Percentiles rank a stretch among this genome's conserved stretches.
Evolutionary conservation across 441 rosid species (phyloP).

Genomic region (Populus trichocarpa): DNA sequence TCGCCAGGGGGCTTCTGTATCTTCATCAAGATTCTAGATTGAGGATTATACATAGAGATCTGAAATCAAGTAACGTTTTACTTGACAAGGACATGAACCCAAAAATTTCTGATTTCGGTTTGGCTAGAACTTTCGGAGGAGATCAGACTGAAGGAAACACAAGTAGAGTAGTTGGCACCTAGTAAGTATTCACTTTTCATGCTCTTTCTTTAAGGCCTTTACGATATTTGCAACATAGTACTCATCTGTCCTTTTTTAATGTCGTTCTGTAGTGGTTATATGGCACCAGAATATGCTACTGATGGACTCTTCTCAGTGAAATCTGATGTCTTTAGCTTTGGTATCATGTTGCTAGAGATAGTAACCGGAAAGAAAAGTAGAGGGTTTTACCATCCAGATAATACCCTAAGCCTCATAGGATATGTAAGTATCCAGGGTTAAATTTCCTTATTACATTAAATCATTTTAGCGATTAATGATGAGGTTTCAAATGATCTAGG

Average conservation of each 20-base stretch:
- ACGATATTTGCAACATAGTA: too few relatives aligned
- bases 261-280: conserved; percentile 17
- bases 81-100: conserved; percentile 28
- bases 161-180: conserved; percentile 45
- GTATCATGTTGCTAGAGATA: conserved; percentile 28
- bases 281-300: not conserved
- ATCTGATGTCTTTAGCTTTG: conserved; percentile 37
- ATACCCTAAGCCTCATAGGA: conserved; percentile 20
- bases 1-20: conserved; percentile 47
- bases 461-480: not conserved
- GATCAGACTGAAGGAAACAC: conserved; percentile 27
- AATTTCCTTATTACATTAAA: not conserved
- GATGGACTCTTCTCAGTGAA: conserved; percentile 20
- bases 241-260: not conserved
- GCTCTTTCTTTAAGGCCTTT: not conserved
- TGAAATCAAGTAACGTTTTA: conserved; percentile 37
- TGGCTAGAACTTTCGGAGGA: conserved; percentile 25
- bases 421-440: conserved; percentile 10
- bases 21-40: conserved; percentile 55
- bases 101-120: conserved; percentile 33
- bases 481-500: conserved; percentile 10
- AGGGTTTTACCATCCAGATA: conserved; percentile 18
- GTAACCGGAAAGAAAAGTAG: conserved; percentile 19
- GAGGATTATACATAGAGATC: conserved; percentile 46
- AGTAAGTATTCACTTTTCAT: conserved; percentile 22